These are phyloP conservation scores for Thielaviopsis ethacetica DNA, from an alignment of 2,329 filamentous ascomycete genomes.

Conservation along the genomic window DNA sequence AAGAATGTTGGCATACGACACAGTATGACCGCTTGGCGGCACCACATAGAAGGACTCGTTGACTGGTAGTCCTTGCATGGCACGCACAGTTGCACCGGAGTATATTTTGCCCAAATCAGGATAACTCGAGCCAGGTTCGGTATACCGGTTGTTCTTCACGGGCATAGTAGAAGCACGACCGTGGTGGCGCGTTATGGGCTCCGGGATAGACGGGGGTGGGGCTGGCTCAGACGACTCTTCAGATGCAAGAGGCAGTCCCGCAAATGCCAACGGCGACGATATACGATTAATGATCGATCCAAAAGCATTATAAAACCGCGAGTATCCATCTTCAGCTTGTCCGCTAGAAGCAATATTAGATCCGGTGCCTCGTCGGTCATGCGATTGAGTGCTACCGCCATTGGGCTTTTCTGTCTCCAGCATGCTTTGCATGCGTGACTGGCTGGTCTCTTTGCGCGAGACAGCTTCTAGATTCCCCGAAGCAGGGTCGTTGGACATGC, in stretches of 20 bases:
- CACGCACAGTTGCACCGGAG: constrained; percentile 68
- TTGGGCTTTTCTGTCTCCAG: constrained; percentile 37
- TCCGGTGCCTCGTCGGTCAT: constrained; percentile 15
- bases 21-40: constrained; percentile 75
- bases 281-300: constrained; percentile 76
- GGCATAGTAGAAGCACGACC: constrained; percentile 15
- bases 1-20: constrained; percentile 83
- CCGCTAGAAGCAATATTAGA: not conserved
- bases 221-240: constrained; percentile 25
- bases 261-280: constrained; percentile 81
- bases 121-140: constrained; percentile 22
- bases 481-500: constrained; percentile 56
- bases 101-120: constrained; percentile 74
- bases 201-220: not conserved
- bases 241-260: constrained; percentile 62
- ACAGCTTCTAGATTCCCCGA: constrained; percentile 51
- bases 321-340: constrained; percentile 57
- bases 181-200: not conserved
- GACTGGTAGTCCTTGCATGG: constrained; percentile 54
- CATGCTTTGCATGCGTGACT: constrained; percentile 38
- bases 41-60: constrained; percentile 87
- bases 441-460: constrained; percentile 30
- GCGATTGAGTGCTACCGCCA: constrained; percentile 24
- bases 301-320: constrained; percentile 83
- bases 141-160: not conserved